Percentiles rank a stretch among this genome's conserved stretches.
Evolutionary conservation across 2,329 filamentous ascomycete genomes (phyloP).

Genomic region (Aureobasidium sp.): DNA sequence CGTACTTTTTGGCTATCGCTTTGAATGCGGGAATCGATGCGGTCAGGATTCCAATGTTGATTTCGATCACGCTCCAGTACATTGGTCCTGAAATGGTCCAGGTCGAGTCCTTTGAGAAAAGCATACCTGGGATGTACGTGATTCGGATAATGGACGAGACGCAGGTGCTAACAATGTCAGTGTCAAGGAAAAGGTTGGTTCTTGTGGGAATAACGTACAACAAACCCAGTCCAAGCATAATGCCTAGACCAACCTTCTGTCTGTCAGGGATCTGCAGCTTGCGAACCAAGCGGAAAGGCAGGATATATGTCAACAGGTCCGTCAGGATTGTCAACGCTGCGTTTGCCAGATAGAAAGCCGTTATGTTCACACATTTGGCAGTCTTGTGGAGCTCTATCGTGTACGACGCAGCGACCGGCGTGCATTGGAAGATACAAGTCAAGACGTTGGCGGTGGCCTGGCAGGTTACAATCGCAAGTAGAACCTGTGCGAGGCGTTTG

Average conservation of each 20-base stretch:
- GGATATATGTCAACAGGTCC: slow-evolving; percentile 11
- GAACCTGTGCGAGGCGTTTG: slow-evolving; percentile 3
- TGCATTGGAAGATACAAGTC: slow-evolving; percentile 15
- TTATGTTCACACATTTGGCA: slow-evolving; percentile 11
- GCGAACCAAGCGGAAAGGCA: slow-evolving; percentile 12
- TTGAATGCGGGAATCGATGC: slow-evolving; percentile 43
- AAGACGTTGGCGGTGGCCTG: slow-evolving; percentile 16
- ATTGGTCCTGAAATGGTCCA: slow-evolving; percentile 13
- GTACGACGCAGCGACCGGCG: neutral
- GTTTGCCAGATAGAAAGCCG: slow-evolving; percentile 9
- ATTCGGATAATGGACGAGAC: slow-evolving; percentile 12
- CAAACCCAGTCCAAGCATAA: slow-evolving; percentile 10
- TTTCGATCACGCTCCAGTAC: slow-evolving; percentile 40
- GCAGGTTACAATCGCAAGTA: neutral
- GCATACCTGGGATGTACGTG: slow-evolving; percentile 15
- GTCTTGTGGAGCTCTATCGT: neutral
- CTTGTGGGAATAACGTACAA: neutral
- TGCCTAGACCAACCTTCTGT: slow-evolving; percentile 8
- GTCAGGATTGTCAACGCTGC: slow-evolving; percentile 10
- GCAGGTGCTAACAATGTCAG: neutral
- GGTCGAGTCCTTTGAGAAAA: slow-evolving; percentile 10
- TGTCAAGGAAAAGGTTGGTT: neutral
- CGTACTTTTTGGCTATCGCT: slow-evolving; percentile 36
- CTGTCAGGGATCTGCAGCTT: slow-evolving; percentile 4
- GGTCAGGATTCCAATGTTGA: slow-evolving; percentile 40